Conservation (phyloP, 495 filamentous ascomycete genomes). For the Parathielavia hyrcaniae region DNA sequence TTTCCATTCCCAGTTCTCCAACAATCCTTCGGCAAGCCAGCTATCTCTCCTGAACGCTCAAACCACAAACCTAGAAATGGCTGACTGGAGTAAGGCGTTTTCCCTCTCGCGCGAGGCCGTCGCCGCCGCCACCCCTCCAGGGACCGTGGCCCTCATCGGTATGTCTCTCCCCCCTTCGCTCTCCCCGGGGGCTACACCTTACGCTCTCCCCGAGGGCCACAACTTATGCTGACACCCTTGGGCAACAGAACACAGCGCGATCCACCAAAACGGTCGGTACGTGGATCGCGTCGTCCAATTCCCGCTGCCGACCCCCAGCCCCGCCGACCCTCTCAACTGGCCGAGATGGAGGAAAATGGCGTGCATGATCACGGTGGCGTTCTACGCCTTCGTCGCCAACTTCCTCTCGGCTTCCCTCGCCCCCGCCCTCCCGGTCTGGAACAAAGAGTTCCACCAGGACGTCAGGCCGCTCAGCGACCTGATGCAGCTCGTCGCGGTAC, state of each 20-base stretch:
- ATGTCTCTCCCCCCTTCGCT: not conserved
- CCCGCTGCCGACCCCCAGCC: slow-evolving; percentile 26
- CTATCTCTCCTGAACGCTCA: no score
- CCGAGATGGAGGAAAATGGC: slow-evolving; percentile 24
- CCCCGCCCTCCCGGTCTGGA: slow-evolving; percentile 30
- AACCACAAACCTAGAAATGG: no score
- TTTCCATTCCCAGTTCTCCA: no score
- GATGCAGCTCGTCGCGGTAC: slow-evolving; percentile 26
- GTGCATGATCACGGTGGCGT: slow-evolving; percentile 21
- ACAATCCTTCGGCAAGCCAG: no score
- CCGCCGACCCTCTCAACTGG: slow-evolving; percentile 34
- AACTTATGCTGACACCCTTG: not conserved
- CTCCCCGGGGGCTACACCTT: no score
- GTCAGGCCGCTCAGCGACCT: slow-evolving; percentile 18
- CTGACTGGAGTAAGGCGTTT: slow-evolving; percentile 30
- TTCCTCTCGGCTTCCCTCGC: slow-evolving; percentile 26
- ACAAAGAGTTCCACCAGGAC: slow-evolving; percentile 22
- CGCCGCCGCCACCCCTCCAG: slow-evolving; percentile 28
- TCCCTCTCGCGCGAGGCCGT: slow-evolving; percentile 24
- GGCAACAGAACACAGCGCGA: slow-evolving; percentile 15
- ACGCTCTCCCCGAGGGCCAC: not conserved
- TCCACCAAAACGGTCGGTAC: slow-evolving; percentile 14
- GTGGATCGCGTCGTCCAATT: slow-evolving; percentile 20
- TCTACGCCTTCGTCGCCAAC: slow-evolving; percentile 30
- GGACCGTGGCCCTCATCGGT: slow-evolving; percentile 30